Base-by-base conservation (phyloP, 2,329 filamentous ascomycete genomes). In the Colletotrichum sp. region DNA sequence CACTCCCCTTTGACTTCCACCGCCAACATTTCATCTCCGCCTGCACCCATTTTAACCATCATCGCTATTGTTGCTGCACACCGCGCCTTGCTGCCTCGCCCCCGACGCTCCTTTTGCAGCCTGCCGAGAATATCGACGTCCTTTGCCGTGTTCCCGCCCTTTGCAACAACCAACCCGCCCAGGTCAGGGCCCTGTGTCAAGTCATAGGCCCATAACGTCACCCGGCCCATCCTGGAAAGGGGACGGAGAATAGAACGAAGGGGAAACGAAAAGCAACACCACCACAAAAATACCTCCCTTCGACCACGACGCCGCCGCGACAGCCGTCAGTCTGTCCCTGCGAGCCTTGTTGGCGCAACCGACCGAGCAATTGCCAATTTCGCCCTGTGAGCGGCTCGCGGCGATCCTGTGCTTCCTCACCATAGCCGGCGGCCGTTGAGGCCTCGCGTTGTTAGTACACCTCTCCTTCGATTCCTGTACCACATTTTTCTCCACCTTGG, bases 401-500 rank as follows among this genome's bases (percentile, higher is more conserved):
- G 62, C 65, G 61, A 72, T 66, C 21, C 62, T 77, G 77, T 78
- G 74, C 43, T 36, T 69, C 69, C 77, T 74, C 59, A 68, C 65
- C 55, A 70, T 70, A 76, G 75, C 73, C 69, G 74, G 77, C 74
- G 74, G 78, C 77, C 77, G 69, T 78, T 73, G 76, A 79, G 78
- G 77, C 78, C 77, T 78, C 74, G 68, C 65, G 59, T 69, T 75
- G 73, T 75, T 73, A 73, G 73, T 67, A 68, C 71, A 67, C 65
- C 59, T 74, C 36, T 70, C 63, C 36, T 38, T 75, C 62, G 43
- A 70, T 68, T 69, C 65, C 28, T 70, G 74, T 74, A 71, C 71
- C 75, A 76, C 71, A 76, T 76, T 75, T 76, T 75, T 75, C 75
- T 75, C 72, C 76, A 71, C 74, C 73, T 76, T 74, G 74, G 69